Conservation (phyloP, 352 stramenopile genomes). For the Lagenidium sp. region DNA sequence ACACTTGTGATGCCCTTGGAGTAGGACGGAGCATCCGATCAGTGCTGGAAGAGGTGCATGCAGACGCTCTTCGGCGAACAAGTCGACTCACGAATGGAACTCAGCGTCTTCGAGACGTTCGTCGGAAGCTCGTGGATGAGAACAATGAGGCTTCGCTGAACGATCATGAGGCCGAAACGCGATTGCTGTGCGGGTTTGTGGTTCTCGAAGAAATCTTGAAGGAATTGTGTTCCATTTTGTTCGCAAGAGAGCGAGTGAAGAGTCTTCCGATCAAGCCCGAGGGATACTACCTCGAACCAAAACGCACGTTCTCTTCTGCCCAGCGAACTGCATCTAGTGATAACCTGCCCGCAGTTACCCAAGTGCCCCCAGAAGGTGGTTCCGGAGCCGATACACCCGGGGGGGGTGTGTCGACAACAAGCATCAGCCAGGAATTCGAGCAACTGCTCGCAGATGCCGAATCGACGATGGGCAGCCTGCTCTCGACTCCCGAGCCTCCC, state of each 20-base stretch:
- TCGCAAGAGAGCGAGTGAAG: conserved; percentile 62
- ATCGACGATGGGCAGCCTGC: background rate
- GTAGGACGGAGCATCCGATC: conserved; percentile 45
- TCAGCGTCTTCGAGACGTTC: conserved; percentile 24
- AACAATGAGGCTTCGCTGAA: conserved; percentile 55
- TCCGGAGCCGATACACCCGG: too few species aligned
- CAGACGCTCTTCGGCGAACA: conserved; percentile 50
- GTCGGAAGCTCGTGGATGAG: conserved; percentile 51
- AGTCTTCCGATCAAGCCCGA: conserved; percentile 72
- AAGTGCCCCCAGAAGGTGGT: too few species aligned
- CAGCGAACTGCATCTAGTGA: too few species aligned
- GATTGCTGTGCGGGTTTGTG: conserved; percentile 61
- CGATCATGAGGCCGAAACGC: conserved; percentile 54
- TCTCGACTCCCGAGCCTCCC: too few species aligned
- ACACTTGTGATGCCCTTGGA: conserved; percentile 28
- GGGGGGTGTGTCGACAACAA: background rate
- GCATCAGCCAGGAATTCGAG: background rate
- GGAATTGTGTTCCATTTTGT: conserved; percentile 75
- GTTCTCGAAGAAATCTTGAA: conserved; percentile 82
- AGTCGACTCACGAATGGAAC: conserved; percentile 44
- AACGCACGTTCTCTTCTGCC: conserved; percentile 17
- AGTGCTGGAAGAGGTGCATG: conserved; percentile 79
- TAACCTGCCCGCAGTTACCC: conserved; percentile 8
- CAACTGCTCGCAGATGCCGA: background rate
- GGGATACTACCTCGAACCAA: conserved; percentile 75